Evolutionary conservation across 345 rosid species (phyloP).

Genomic region (Noccaea caerulescens): DNA sequence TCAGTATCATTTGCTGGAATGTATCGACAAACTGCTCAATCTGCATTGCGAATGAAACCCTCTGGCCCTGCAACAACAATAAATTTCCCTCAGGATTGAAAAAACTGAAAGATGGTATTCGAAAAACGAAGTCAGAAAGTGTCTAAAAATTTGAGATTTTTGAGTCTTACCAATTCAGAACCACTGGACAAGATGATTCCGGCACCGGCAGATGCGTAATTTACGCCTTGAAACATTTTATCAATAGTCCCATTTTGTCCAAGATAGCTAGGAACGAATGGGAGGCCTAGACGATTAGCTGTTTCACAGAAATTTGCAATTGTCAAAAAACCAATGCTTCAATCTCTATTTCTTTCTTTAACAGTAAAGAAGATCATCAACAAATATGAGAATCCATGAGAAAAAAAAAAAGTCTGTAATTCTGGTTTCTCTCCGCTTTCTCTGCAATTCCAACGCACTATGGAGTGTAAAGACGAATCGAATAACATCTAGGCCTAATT

Average conservation of each 20-base stretch:
- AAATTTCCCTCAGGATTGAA: neutral
- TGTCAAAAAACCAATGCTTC: slow-evolving; percentile 5
- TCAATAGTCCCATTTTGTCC: slow-evolving; percentile 65
- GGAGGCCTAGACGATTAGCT: slow-evolving; percentile 79
- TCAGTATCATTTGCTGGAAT: slow-evolving; percentile 67
- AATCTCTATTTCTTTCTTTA: slow-evolving; percentile 21
- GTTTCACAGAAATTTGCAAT: slow-evolving; percentile 32
- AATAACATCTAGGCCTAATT: neutral
- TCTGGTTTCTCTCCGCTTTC: neutral
- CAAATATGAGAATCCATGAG: neutral
- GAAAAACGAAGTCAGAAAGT: slow-evolving; percentile 15
- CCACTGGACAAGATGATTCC: slow-evolving; percentile 88
- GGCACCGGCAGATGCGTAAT: slow-evolving; percentile 88
- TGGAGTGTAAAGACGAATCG: neutral
- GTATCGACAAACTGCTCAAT: slow-evolving; percentile 87
- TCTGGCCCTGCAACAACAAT: slow-evolving; percentile 64
- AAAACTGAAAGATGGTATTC: too few relatives aligned
- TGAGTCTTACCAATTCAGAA: slow-evolving; percentile 66
- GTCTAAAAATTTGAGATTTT: neutral
- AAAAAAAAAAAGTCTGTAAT: neutral
- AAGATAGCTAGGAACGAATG: slow-evolving; percentile 86
- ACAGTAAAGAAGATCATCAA: neutral
- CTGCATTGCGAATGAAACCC: slow-evolving; percentile 82
- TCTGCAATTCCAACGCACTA: slow-evolving; percentile 11
- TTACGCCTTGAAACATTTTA: slow-evolving; percentile 78